Evolutionary conservation across 192 early-diverging fungal genomes (phyloP), one percentile per base, ranked within the genome.

Genomic region (Entophlyctis luteolus): DNA sequence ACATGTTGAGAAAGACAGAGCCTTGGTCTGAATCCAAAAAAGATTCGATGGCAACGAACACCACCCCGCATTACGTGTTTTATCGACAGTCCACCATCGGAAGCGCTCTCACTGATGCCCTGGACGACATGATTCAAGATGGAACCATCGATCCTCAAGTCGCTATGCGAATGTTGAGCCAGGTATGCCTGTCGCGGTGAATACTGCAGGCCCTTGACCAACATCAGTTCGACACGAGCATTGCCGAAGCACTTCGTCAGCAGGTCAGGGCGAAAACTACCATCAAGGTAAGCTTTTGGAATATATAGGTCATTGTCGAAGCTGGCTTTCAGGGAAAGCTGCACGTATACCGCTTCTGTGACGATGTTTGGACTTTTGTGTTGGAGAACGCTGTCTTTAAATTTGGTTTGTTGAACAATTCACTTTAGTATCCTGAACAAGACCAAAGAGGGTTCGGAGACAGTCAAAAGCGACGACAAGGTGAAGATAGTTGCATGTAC

Each of bases 351-450:
- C 86, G 94, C 47, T 94, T 92, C 55, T 91, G 94, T 70, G 97
- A 99, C 69, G 97, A 99, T 60, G 95, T 99, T 25, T 99, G 94
- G 94, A 97, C 95, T 0, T 96, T 99, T 81, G 68, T 70, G 14
- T 86, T 95, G 34, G 86, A 90, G 33, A 82, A 87, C 39, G 87
- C 91, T 28, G 89, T 80, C n/a, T 92, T 98, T 73, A 86, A 88
- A 46, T 87, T 97, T 60, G 97, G 58, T 60, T 25, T 16, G 58
- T 46, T 8, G 37, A 16, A 8, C 37, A 8, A 60, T 12, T 22
- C 55, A 14, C 10, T 23, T 14, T 23, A 23, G 25, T 10, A 6
- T 8, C 3, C 14, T 18, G 27, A 8, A 60, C 27, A 1, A 60
- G 29, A 45, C 42, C 39, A n/a, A n/a, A n/a, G 60, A 98, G 28